Conservation (phyloP, 805 yeast genomes). For the Millerozyma acaciae region DNA sequence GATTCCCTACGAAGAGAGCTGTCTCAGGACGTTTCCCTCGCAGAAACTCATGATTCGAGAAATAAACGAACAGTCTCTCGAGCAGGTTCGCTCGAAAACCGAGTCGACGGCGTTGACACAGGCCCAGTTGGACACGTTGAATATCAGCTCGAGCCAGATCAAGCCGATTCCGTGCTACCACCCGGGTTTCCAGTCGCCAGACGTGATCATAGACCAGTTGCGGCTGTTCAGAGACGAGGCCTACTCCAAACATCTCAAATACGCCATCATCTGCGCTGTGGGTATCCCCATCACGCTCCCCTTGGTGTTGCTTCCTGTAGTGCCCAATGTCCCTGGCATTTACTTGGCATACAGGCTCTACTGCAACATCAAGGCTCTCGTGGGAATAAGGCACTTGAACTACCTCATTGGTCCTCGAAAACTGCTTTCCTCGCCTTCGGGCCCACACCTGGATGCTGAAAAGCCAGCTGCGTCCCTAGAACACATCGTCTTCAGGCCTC, state of each 20-base stretch:
- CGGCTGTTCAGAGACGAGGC: slow-evolving; percentile 41
- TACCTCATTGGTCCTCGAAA: slow-evolving; percentile 36
- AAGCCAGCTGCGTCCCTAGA: slow-evolving; percentile 12
- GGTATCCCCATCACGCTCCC: slow-evolving; percentile 80
- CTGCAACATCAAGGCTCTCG: slow-evolving; percentile 75
- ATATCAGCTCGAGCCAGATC: slow-evolving; percentile 26
- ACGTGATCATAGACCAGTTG: slow-evolving; percentile 36
- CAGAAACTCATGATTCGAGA: slow-evolving; percentile 53
- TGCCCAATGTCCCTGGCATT: slow-evolving; percentile 91
- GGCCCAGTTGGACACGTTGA: slow-evolving; percentile 21
- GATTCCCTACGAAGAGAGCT: slow-evolving; percentile 77
- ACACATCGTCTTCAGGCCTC: slow-evolving; percentile 19
- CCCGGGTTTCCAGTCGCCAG: slow-evolving; percentile 31
- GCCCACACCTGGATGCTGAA: slow-evolving; percentile 3
- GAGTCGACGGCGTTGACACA: slow-evolving; percentile 16
- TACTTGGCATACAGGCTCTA: slow-evolving; percentile 77
- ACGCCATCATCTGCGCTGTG: slow-evolving; percentile 48
- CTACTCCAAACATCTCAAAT: slow-evolving; percentile 50
- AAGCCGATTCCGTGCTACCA: slow-evolving; percentile 40
- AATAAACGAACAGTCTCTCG: slow-evolving; percentile 26
- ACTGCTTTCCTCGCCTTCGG: background rate
- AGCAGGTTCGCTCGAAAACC: background rate
- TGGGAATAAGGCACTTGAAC: slow-evolving; percentile 68
- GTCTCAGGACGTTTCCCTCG: slow-evolving; percentile 74
- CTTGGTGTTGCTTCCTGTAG: slow-evolving; percentile 72